Percentiles rank a stretch among this genome's conserved stretches.
These are phyloP conservation scores for Porpolomopsis calyptriformis DNA, from an alignment of 768 basidiomycete species.

Conservation along the genomic window DNA sequence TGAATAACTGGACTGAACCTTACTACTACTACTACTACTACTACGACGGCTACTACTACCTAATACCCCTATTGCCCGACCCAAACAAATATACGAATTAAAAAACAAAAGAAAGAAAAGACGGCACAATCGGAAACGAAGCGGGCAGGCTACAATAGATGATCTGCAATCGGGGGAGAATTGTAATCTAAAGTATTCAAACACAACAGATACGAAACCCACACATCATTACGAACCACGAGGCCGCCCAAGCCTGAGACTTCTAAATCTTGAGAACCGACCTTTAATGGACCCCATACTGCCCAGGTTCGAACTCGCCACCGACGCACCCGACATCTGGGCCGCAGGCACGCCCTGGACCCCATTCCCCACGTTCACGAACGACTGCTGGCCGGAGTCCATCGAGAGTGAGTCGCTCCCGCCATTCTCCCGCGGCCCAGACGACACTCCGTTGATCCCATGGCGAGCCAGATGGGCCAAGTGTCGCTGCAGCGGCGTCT, in stretches of 20 bases:
- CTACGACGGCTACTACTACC: no score
- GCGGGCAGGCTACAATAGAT: no score
- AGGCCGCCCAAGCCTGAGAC: conserved; percentile 56
- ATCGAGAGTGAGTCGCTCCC: conserved; percentile 50
- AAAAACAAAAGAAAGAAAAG: no score
- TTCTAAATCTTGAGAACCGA: conserved; percentile 68
- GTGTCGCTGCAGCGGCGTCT: conserved; percentile 70
- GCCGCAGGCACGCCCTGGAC: conserved; percentile 28
- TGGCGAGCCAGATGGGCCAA: conserved; percentile 74
- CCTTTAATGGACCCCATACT: conserved; percentile 57
- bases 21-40: no score
- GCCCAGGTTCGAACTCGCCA: conserved; percentile 54
- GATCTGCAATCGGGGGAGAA: no score
- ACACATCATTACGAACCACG: conserved; percentile 15
- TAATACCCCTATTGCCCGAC: no score
- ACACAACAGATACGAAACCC: conserved; percentile 11
- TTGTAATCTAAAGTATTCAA: no score
- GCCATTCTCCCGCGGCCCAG: conserved; percentile 55
- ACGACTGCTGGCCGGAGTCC: conserved; percentile 64
- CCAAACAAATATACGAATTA: no score
- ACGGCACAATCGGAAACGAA: no score
- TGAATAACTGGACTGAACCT: no score
- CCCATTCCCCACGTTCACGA: conserved; percentile 59
- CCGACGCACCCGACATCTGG: conserved; percentile 45
- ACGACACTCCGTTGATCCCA: conserved; percentile 73